These are phyloP conservation scores for Dacryopinax primogenitus DNA, from an alignment of 768 basidiomycete species.

Conservation along the genomic window DNA sequence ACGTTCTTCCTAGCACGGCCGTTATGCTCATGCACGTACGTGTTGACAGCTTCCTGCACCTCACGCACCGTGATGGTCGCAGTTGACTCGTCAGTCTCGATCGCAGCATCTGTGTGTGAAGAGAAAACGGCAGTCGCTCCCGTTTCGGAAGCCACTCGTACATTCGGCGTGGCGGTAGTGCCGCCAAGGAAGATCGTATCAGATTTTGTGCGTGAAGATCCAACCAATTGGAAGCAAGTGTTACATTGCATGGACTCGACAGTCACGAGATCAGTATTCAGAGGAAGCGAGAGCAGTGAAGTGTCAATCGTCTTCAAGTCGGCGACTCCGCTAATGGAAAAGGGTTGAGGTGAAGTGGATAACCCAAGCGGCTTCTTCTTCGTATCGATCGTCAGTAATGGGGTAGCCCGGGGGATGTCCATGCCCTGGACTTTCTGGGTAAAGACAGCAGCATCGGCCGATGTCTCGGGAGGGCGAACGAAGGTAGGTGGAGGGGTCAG, in stretches of 20 bases:
- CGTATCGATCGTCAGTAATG: not conserved
- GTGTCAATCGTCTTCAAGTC: not conserved
- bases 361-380: not conserved
- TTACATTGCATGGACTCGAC: not conserved
- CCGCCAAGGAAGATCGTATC: not conserved
- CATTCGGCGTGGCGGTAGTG: not conserved
- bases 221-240: conserved; percentile 4
- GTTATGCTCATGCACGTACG: not conserved
- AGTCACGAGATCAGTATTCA: not conserved
- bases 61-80: not conserved
- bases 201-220: not conserved
- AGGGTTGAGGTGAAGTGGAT: not conserved
- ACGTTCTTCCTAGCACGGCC: not conserved
- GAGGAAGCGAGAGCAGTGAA: not conserved
- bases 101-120: not conserved
- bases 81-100: not conserved
- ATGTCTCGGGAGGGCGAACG: not conserved
- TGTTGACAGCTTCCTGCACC: not conserved
- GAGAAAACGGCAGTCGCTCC: no score
- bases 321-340: not conserved
- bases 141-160: not conserved
- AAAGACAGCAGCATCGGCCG: not conserved
- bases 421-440: not conserved
- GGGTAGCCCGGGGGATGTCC: not conserved
- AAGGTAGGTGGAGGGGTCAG: not conserved